Evolutionary conservation across 2,329 filamentous ascomycete genomes (phyloP), one percentile per base, ranked within the genome.

Genomic region (Stenocarpella maydis): DNA sequence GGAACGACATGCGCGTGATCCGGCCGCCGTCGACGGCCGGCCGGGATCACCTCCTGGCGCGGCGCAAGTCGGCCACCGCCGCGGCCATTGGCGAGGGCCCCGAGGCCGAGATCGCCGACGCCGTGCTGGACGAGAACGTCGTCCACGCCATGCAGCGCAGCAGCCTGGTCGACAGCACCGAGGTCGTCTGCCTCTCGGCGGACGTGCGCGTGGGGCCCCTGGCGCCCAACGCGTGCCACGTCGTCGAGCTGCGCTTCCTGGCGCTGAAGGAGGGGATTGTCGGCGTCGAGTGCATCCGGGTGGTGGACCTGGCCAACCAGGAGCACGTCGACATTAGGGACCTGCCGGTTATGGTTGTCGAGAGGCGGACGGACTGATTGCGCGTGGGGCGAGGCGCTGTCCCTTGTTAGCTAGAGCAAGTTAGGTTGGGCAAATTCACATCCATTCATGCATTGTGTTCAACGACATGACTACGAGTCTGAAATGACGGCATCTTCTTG

Each of bases 311-410:
- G 70, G 87, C 84, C 26, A 92, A 88, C 41, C 90, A 93, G 75
- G 92, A 95, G 80, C 91, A 92, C 76, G 90, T 93, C 4, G 92
- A 95, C 78, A 89, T 95, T 67, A 86, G 88, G 71, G 91, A 95
- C 71, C 77, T 96, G 72, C 93, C 93, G 0, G 89, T 87, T 53
- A 88, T 94, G 74, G 80, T 93, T 65, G 85, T 91, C 19, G 80
- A 83, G 69, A 73, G 68, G 70, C 73, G 68, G 31, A 61, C 65
- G 39, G 71, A 69, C 47, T 64, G 53, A 70, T 53, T 52, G 34
- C 10, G 9, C 9, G 19, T 17, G 8, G 14, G 6, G n/a, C n/a
- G 1, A 24, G 8, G 15, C 7, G 17, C 28, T n/a, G 12, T 47
- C 6, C n/a, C 10, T 47, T 14, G 2, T 15, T 26, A 26, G 39